Evolutionary conservation across 352 stramenopile species (phyloP).

Genomic region (Globisporangium megalacanthum): DNA sequence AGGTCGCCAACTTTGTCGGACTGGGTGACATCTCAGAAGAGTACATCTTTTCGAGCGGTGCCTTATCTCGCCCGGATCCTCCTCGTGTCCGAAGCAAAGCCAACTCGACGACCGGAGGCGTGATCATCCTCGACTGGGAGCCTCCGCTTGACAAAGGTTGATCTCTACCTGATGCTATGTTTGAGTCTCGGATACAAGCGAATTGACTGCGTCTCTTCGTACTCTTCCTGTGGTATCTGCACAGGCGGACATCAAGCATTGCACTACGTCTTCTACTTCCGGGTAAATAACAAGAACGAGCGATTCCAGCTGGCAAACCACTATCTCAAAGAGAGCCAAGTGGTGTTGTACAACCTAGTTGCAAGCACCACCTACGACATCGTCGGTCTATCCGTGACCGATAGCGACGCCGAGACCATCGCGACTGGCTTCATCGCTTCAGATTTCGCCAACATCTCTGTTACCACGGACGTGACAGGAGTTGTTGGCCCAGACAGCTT

Average conservation of each 20-base stretch:
- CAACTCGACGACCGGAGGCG: slow-evolving; percentile 25
- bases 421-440: slow-evolving; percentile 20
- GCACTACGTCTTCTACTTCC: slow-evolving; percentile 34
- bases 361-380: slow-evolving; percentile 53
- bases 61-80: slow-evolving; percentile 32
- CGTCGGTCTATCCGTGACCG: slow-evolving; percentile 26
- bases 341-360: slow-evolving; percentile 24
- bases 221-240: background rate
- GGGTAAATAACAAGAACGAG: slow-evolving; percentile 8
- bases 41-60: slow-evolving; percentile 25
- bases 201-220: background rate
- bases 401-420: slow-evolving; percentile 1
- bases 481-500: slow-evolving; percentile 4
- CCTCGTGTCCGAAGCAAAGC: slow-evolving; percentile 21
- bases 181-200: background rate
- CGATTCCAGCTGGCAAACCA: slow-evolving; percentile 25
- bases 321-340: slow-evolving; percentile 3
- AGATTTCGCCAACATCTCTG: slow-evolving; percentile 18
- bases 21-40: slow-evolving; percentile 20
- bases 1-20: slow-evolving; percentile 43
- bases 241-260: slow-evolving; percentile 27
- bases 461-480: slow-evolving; percentile 10
- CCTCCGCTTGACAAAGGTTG: slow-evolving; percentile 40
- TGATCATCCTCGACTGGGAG: slow-evolving; percentile 25
- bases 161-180: background rate